Evolutionary conservation across 2,329 filamentous ascomycete genomes (phyloP), one percentile per base, ranked within the genome.

Genomic region (Cladosporium sp.): DNA sequence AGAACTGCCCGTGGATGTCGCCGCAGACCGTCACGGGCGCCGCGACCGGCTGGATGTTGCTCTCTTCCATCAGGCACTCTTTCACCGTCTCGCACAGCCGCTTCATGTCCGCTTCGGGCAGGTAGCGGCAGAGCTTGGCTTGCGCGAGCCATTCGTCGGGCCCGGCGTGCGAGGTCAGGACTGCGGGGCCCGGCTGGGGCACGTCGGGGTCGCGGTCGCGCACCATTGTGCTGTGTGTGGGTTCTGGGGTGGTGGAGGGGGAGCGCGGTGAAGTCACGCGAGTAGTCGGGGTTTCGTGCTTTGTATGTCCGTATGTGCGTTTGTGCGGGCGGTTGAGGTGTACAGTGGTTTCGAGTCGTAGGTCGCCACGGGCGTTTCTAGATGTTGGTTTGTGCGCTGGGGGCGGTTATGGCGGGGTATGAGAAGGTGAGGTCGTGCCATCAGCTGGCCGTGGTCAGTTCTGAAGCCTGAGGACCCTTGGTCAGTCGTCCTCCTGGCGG

Each of bases 31-130:
- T 98, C 58, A 98, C 93, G 6, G 93, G 93, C 0, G 93, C 95
- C 50, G 87, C 84, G 16, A 98, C 92, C n/a, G 93, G 93, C 70
- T 97, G 93, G 55, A 98, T 97, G 70, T 98, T 98, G 59, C 91
- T 96, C 74, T 98, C 93, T 79, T 98, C 93, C 93, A 98, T 98
- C 65, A 98, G 80, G 60, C 89, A 95, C 74, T 97, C 93, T 77
- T 98, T 98, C 56, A 97, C 93, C 68, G 95, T 95, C 76, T 98
- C 93, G 71, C 93, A 98, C 45, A 98, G 80, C 71, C 95, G 88
- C 79, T 98, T 98, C 93, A 98, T 98, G 66, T 95, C 89, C 57
- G 85, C 76, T 74, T 98, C 93, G 46, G 93, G 93, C 49, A 98
- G 81, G 70, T 97, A 96, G 71, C 95, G 93, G 75, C 93, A 97